Evolutionary conservation across 768 basidiomycete genomes (phyloP).

Genomic region (Tricholoma matsutake): DNA sequence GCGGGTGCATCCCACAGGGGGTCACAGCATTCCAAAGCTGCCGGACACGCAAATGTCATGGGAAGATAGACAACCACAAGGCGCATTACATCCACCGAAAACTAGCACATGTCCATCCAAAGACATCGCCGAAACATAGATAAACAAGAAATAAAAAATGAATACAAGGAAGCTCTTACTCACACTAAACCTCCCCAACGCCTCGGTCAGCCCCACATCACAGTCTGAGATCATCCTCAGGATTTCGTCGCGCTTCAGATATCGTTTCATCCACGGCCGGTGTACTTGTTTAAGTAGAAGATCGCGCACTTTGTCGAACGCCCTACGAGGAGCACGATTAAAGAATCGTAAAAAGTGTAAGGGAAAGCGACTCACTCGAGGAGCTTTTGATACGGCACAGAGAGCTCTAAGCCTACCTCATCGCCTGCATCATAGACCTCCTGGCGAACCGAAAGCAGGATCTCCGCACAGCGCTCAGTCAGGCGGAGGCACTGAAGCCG

Average conservation of each 20-base stretch:
- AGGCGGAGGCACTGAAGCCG: conserved; percentile 65
- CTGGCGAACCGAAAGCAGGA: conserved; percentile 59
- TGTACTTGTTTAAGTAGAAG: conserved; percentile 59
- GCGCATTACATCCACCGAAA: not conserved
- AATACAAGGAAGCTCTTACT: not conserved
- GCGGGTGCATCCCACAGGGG: not conserved
- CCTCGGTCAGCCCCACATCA: conserved; percentile 53
- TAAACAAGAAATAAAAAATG: not conserved
- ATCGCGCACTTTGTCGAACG: conserved; percentile 41
- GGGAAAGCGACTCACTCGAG: conserved; percentile 39
- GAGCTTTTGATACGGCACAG: conserved; percentile 47
- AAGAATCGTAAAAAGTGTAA: not conserved
- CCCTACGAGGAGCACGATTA: conserved; percentile 17
- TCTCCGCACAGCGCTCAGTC: conserved; percentile 68
- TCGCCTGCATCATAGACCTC: conserved; percentile 61
- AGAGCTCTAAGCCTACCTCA: conserved; percentile 45
- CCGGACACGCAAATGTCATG: not conserved
- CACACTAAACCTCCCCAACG: conserved; percentile 56
- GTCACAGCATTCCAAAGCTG: not conserved
- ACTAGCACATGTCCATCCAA: not conserved
- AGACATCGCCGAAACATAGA: not conserved
- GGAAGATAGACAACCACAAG: no score
- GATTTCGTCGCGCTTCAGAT: conserved; percentile 72
- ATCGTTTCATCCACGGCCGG: conserved; percentile 75
- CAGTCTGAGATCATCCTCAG: conserved; percentile 48